Base-by-base conservation (phyloP, 75 land plant genomes). In the Cryptomeria japonica region DNA sequence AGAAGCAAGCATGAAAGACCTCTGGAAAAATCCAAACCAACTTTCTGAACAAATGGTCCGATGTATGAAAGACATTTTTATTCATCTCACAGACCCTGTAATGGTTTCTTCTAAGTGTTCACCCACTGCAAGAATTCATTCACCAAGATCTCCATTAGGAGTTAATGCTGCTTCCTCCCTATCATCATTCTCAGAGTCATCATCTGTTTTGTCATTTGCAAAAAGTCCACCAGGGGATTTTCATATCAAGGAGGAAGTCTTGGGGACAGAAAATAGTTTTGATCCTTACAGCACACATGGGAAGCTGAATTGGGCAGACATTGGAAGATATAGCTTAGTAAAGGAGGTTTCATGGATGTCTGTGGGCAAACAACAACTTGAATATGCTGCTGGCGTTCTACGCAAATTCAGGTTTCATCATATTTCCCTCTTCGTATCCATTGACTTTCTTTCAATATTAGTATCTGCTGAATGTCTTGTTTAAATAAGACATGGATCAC, bases 11-110 rank as follows among this genome's bases (percentile, higher is more conserved):
- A 49, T 84, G 34, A 87, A 87, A 39, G 88, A 92, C 38, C 90
- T 92, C 19, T 92, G 94, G 91, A 80, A 90, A 28, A 72, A 95
- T 46, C 97, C 99, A 7, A 97, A 97, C 85, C 49, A 86, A 53
- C 91, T 97, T 36, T 97, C 99, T 88, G 95, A 97, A 89, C 91
- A 96, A 91, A 97, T 97, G 99, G 93, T 97, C 19, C 86, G 89
- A 41, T 96, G 96, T 86, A 97, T 97, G 99, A 93, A 90, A 90
- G 91, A 94, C 85, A 97, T 97, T 61, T 97, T 95, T 87, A 88
- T 93, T 34, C 95, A 93, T 90, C 90, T 97, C 78, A 89, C 97
- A 73, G 95, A 94, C 88, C 89, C 96, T 88, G 88, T 92, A 28
- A 75, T 38, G 37, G 55, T 85, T 37, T 80, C 92, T 28, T 82